Evolutionary conservation across 2,329 filamentous ascomycete genomes (phyloP).

Genomic region (Ophiostoma ips): DNA sequence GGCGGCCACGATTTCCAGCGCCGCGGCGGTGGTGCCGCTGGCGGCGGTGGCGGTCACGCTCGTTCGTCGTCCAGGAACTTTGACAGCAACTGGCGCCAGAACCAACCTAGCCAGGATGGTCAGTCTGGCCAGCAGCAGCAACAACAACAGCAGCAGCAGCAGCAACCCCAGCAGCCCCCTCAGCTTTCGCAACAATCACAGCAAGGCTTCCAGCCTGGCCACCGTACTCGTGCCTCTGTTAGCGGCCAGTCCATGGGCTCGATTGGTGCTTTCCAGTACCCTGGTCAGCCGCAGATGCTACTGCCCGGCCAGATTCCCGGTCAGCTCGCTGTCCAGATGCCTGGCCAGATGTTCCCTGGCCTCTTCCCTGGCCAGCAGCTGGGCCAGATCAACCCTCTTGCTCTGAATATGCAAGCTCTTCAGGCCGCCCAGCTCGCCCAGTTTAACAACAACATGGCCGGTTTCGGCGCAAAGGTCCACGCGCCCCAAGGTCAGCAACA

Average conservation of each 20-base stretch:
- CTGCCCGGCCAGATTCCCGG: conserved; percentile 37
- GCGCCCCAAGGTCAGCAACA: conserved; percentile 58
- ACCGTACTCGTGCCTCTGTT: conserved; percentile 73
- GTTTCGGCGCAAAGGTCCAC: conserved; percentile 57
- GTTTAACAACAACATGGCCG: conserved; percentile 58
- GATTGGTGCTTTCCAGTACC: conserved; percentile 80
- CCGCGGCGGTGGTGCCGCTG: too few species aligned
- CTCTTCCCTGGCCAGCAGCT: not conserved
- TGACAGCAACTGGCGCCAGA: conserved; percentile 79
- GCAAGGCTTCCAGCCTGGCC: conserved; percentile 73
- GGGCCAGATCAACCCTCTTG: conserved; percentile 67
- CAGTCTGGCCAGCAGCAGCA: conserved; percentile 47
- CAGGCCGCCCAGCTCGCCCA: conserved; percentile 57
- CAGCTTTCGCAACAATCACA: conserved; percentile 34
- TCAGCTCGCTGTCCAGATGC: not conserved
- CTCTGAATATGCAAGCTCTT: conserved; percentile 79
- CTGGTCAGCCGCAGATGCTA: conserved; percentile 75
- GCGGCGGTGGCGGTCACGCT: conserved; percentile 57
- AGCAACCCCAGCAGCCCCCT: conserved; percentile 26
- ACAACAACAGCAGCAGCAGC: conserved; percentile 34
- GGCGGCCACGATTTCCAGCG: conserved; percentile 51
- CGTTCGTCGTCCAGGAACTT: conserved; percentile 85
- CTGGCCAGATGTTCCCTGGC: not conserved
- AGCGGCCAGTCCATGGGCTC: conserved; percentile 71
- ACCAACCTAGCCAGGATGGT: conserved; percentile 43